Evolutionary conservation across 257 asterid genomes (phyloP).

Genomic region (Penstemon davidsonii): DNA sequence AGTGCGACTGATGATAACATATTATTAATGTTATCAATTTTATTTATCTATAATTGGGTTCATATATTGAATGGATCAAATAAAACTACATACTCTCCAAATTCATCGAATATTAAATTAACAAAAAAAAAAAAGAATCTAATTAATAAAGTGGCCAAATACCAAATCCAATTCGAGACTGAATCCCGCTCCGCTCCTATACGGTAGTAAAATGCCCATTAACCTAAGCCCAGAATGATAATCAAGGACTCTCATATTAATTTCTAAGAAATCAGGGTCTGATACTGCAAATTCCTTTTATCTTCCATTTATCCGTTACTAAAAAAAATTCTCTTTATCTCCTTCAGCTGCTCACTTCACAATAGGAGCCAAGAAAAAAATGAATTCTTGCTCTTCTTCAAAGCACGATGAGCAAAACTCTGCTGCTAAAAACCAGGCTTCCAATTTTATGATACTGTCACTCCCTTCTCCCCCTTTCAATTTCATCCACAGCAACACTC

Average conservation of each 20-base stretch:
- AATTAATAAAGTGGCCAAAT: too few relatives aligned
- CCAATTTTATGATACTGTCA: slow-evolving; percentile 44
- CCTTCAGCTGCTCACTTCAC: slow-evolving; percentile 11
- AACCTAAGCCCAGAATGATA: not conserved
- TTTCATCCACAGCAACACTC: slow-evolving; percentile 31
- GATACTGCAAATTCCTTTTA: slow-evolving; percentile 8
- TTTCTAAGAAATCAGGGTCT: slow-evolving; percentile 16
- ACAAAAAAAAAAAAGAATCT: too few relatives aligned
- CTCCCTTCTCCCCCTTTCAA: slow-evolving; percentile 41
- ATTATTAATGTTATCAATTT: too few relatives aligned
- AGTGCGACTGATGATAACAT: too few relatives aligned
- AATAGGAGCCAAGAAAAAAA: slow-evolving; percentile 13
- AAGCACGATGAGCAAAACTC: slow-evolving; percentile 27
- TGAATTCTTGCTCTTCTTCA: slow-evolving; percentile 31
- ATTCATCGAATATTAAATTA: too few relatives aligned
- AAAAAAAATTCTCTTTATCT: slow-evolving; percentile 32
- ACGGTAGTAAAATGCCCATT: not conserved
- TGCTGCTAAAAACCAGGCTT: slow-evolving; percentile 23
- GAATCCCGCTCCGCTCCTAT: too few relatives aligned
- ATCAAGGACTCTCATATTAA: not conserved
- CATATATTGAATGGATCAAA: too few relatives aligned
- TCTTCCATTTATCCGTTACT: slow-evolving; percentile 28
- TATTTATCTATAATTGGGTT: too few relatives aligned
- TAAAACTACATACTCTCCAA: too few relatives aligned
- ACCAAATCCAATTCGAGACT: too few relatives aligned